These are phyloP conservation scores for Penicillium canariense DNA, from an alignment of 495 filamentous ascomycete species.

Conservation along the genomic window DNA sequence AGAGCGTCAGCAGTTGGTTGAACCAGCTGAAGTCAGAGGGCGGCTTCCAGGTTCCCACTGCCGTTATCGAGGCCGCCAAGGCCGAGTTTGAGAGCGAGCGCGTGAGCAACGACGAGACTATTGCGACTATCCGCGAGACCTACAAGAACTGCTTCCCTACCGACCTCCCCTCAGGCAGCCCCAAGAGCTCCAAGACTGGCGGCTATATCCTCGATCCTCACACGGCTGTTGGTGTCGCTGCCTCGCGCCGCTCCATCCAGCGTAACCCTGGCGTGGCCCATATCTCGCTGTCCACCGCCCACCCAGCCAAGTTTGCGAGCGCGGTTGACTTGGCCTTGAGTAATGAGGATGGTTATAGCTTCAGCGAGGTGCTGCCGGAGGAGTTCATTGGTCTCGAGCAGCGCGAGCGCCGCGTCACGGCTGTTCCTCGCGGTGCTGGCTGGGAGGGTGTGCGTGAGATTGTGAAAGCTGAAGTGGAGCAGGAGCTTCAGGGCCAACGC, in stretches of 20 bases:
- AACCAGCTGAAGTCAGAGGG: constrained; percentile 70
- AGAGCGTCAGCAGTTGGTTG: constrained; percentile 71
- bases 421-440: constrained; percentile 26
- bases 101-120: constrained; percentile 74
- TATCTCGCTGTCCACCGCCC: constrained; percentile 85
- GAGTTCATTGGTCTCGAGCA: constrained; percentile 74
- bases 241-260: constrained; percentile 61
- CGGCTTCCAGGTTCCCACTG: constrained; percentile 71
- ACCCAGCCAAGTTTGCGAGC: constrained; percentile 87
- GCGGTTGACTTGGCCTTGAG: constrained; percentile 75
- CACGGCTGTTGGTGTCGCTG: constrained; percentile 79
- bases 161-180: constrained; percentile 28
- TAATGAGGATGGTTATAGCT: constrained; percentile 63
- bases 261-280: constrained; percentile 53
- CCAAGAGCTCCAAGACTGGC: constrained; percentile 34
- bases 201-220: constrained; percentile 89
- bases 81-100: constrained; percentile 77
- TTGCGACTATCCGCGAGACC: constrained; percentile 65
- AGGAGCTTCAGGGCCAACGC: constrained; percentile 31
- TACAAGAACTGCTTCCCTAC: constrained; percentile 51
- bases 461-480: constrained; percentile 38
- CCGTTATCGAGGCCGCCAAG: constrained; percentile 63
- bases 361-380: constrained; percentile 70
- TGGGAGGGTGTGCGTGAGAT: constrained; percentile 43
- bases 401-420: constrained; percentile 44